Percentiles rank a stretch among this genome's conserved stretches.
These are phyloP conservation scores for Paecilomyces niveus DNA, from an alignment of 2,329 filamentous ascomycete species.

Conservation along the genomic window DNA sequence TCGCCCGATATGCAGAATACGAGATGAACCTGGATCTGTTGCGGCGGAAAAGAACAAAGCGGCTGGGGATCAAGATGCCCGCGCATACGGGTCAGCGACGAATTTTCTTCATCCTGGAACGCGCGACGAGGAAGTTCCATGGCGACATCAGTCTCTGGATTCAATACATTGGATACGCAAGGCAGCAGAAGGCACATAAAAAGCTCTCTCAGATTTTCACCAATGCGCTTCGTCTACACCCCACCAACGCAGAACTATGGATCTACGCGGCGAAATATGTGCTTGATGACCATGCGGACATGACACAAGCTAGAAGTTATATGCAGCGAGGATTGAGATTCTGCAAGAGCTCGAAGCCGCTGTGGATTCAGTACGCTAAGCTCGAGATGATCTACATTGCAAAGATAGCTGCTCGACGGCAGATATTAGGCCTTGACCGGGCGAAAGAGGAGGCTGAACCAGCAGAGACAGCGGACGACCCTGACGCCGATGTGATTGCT, in stretches of 20 bases:
- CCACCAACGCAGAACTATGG: slow-evolving; percentile 77
- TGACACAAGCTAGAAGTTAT: slow-evolving; percentile 75
- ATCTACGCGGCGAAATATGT: slow-evolving; percentile 71
- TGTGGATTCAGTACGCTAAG: slow-evolving; percentile 88
- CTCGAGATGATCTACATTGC: slow-evolving; percentile 88
- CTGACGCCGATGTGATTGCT: slow-evolving; percentile 50
- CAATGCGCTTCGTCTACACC: slow-evolving; percentile 74
- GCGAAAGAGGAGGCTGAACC: slow-evolving; percentile 32
- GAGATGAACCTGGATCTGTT: slow-evolving; percentile 64
- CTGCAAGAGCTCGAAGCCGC: slow-evolving; percentile 62
- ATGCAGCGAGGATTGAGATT: slow-evolving; percentile 88
- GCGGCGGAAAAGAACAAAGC: slow-evolving; percentile 72
- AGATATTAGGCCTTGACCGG: slow-evolving; percentile 56
- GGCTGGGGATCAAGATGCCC: slow-evolving; percentile 67
- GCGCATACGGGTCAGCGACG: slow-evolving; percentile 70
- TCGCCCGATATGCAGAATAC: slow-evolving; percentile 71
- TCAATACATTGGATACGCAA: slow-evolving; percentile 78
- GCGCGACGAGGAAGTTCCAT: slow-evolving; percentile 75
- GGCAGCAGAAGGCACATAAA: slow-evolving; percentile 57
- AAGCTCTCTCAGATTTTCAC: slow-evolving; percentile 55
- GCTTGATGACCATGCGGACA: slow-evolving; percentile 74
- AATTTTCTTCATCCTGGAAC: slow-evolving; percentile 83
- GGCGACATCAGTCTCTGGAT: slow-evolving; percentile 78
- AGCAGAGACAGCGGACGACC: slow-evolving; percentile 31
- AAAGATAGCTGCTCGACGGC: slow-evolving; percentile 68